Percentiles rank a stretch among this genome's conserved stretches.
Evolutionary conservation across 495 filamentous ascomycete genomes (phyloP).

Genomic region (Ramalina peruviana): DNA sequence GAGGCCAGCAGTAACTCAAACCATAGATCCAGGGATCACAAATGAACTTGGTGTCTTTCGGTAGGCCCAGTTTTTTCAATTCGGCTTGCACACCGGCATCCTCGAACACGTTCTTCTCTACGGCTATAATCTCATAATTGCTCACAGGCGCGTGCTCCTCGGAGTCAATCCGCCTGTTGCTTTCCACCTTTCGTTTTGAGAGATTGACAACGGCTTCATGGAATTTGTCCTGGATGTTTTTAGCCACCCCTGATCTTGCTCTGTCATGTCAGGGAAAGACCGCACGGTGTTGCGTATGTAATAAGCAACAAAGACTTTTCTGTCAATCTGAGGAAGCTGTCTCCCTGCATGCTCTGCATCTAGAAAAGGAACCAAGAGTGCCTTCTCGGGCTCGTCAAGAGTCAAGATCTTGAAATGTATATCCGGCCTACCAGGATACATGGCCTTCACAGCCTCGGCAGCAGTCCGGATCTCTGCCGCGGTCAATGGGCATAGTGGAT

Average conservation of each 20-base stretch:
- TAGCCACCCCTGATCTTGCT: background rate
- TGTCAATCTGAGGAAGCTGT: slow-evolving; percentile 26
- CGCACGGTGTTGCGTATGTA: slow-evolving; percentile 49
- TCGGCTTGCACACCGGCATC: slow-evolving; percentile 46
- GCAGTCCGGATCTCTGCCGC: slow-evolving; percentile 14
- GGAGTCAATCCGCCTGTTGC: slow-evolving; percentile 42
- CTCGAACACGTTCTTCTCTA: slow-evolving; percentile 42
- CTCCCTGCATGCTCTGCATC: slow-evolving; percentile 32
- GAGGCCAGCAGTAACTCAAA: slow-evolving; percentile 14
- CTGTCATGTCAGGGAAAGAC: background rate
- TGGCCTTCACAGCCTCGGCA: slow-evolving; percentile 14
- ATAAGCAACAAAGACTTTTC: slow-evolving; percentile 44
- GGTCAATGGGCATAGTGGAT: slow-evolving; percentile 20
- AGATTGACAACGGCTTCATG: slow-evolving; percentile 54
- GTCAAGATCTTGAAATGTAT: slow-evolving; percentile 53
- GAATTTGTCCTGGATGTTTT: slow-evolving; percentile 38
- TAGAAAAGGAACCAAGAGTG: slow-evolving; percentile 38
- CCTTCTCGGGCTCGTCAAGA: slow-evolving; percentile 50
- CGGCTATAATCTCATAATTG: slow-evolving; percentile 41
- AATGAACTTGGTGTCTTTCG: slow-evolving; percentile 44
- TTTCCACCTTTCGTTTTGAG: slow-evolving; percentile 35
- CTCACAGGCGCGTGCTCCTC: slow-evolving; percentile 44
- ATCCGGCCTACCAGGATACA: slow-evolving; percentile 13
- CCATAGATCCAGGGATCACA: slow-evolving; percentile 64
- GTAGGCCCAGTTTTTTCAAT: slow-evolving; percentile 49